Evolutionary conservation across 805 yeast species (phyloP), one percentile per base, ranked within the genome.

Genomic region (Spathaspora passalidarum): DNA sequence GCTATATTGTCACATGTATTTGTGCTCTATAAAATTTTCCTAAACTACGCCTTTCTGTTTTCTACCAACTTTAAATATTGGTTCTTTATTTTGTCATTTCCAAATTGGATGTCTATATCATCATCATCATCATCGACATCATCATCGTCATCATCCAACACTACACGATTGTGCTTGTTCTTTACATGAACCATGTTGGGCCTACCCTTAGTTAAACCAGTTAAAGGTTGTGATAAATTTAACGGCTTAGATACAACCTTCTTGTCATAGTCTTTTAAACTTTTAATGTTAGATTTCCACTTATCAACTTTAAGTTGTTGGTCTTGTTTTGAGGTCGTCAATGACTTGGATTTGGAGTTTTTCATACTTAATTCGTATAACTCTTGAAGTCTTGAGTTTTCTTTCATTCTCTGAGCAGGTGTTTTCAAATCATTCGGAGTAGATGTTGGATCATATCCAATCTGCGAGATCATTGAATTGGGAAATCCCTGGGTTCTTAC

Each of bases 391-490:
- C 49, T 20, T 34, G 47, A 22, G 18, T 38, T 10, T 29, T 49
- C 42, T 37, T 34, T 40, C 29, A 47, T 38, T 42, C 44, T 46
- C 16, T 38, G 47, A 4, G 49, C 42, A 1, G 59, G 52, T 38
- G 51, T 48, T 32, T 47, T 44, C 7, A 9, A 19, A 14, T 14
- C 10, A 42, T 45, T 37, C 11, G 38, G n/a, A 3, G n/a, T 16
- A 9, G 18, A 17, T 5, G 79, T 73, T 2, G 84, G 84, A 57
- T 79, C 82, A 53, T 74, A 79, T 2, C 84, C 85, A 36, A 79
- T 58, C 13, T 62, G 60, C 16, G 63, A 61, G 14, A 79, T 56
- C 29, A 72, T 61, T 2, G 66, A 61, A 38, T 66, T 58, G n/a
- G 68, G 65, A 50, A 75, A 67, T 3, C 78, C 75, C 17, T 17